Evolutionary conservation across 257 asterid species (phyloP).

Genomic region (Gentiana macrophylla): DNA sequence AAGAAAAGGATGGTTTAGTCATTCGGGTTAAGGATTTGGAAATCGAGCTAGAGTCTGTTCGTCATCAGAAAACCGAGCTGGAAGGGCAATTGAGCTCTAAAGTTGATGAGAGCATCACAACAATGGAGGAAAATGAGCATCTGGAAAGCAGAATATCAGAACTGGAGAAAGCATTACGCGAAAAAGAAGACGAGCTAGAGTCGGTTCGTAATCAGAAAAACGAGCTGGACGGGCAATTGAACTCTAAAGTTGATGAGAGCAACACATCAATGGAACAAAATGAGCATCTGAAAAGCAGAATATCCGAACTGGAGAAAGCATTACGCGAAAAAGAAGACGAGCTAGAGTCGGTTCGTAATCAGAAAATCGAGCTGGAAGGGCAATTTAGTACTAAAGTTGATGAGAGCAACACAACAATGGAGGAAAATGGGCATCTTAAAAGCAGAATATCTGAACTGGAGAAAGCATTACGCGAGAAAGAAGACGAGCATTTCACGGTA

Average conservation of each 20-base stretch:
- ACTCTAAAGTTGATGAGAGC: conserved; percentile 28
- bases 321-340: conserved; percentile 39
- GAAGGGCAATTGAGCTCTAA: conserved; percentile 40
- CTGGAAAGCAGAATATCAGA: conserved; percentile 22
- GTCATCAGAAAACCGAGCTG: conserved; percentile 25
- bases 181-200: conserved; percentile 33
- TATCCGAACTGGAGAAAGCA: conserved; percentile 32
- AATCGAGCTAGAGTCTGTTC: conserved; percentile 4
- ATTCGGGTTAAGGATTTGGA: conserved; percentile 11
- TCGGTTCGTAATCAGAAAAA: conserved; percentile 25
- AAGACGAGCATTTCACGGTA: conserved; percentile 21
- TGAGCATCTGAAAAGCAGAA: conserved; percentile 13
- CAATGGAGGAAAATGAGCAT: conserved; percentile 12
- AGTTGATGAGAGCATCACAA: conserved; percentile 22
- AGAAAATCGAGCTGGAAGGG: conserved; percentile 35
- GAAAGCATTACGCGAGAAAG: conserved; percentile 34
- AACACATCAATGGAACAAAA: conserved; percentile 11
- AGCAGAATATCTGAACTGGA: conserved; percentile 29
- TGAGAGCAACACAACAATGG: conserved; percentile 18
- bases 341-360: conserved; percentile 18
- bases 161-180: conserved; percentile 33
- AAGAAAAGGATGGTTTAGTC: conserved; percentile 13
- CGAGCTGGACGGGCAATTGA: conserved; percentile 22
- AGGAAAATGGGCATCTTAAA: conserved; percentile 16
- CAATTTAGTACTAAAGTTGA: conserved; percentile 21